These are phyloP conservation scores for Suhomyces emberorum DNA, from an alignment of 805 yeast genomes.

Conservation along the genomic window DNA sequence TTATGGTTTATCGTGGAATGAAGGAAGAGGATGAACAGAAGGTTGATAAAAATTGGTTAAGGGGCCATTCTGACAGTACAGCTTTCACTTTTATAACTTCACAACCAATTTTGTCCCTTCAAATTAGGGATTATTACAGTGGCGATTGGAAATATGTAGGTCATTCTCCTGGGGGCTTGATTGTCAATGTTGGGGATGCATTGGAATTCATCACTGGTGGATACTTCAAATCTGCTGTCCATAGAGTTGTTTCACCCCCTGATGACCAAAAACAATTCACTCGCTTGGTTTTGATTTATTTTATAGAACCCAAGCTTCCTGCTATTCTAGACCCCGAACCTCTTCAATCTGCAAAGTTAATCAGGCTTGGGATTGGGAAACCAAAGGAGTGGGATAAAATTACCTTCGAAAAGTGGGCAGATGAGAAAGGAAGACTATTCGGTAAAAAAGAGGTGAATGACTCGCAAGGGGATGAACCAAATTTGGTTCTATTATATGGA, in stretches of 20 bases:
- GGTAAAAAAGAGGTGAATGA: slow-evolving; percentile 38
- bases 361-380: slow-evolving; percentile 11
- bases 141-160: slow-evolving; percentile 31
- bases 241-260: slow-evolving; percentile 14
- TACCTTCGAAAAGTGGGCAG: slow-evolving; percentile 29
- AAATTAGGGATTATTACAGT: slow-evolving; percentile 27
- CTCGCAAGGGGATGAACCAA: slow-evolving; percentile 34
- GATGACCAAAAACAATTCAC: slow-evolving; percentile 13
- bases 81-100: slow-evolving; percentile 31
- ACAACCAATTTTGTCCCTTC: slow-evolving; percentile 29
- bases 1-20: slow-evolving; percentile 28
- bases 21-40: slow-evolving; percentile 20
- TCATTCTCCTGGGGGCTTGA: slow-evolving; percentile 26
- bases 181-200: slow-evolving; percentile 29
- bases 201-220: slow-evolving; percentile 32
- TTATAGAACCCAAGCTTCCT: slow-evolving; percentile 14
- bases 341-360: slow-evolving; percentile 10
- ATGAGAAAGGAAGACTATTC: slow-evolving; percentile 45
- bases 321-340: slow-evolving; percentile 14
- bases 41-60: slow-evolving; percentile 24
- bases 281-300: slow-evolving; percentile 14
- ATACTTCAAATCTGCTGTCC: slow-evolving; percentile 15
- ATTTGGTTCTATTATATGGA: slow-evolving; percentile 36
- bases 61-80: slow-evolving; percentile 31
- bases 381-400: slow-evolving; percentile 29